Conservation (phyloP, 2,329 filamentous ascomycete genomes). For the Didymella lethalis region DNA sequence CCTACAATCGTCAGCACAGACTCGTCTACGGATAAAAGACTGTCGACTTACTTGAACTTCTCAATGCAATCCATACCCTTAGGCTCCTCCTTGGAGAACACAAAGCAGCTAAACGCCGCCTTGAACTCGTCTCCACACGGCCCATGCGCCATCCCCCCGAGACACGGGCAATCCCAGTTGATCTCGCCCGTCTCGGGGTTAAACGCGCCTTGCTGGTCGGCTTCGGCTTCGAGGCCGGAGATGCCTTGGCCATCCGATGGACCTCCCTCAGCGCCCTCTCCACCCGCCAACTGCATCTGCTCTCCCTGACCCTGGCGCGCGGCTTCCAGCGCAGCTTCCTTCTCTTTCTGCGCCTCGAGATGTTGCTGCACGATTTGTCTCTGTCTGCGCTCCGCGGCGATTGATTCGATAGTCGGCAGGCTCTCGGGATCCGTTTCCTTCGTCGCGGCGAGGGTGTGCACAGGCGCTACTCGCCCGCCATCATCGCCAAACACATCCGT, state of each 20-base stretch:
- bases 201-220: slow-evolving; percentile 87
- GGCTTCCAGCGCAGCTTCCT: slow-evolving; percentile 18
- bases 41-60: slow-evolving; percentile 81
- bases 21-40: no score
- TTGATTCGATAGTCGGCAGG: slow-evolving; percentile 55
- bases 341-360: slow-evolving; percentile 38
- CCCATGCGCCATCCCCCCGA: slow-evolving; percentile 95
- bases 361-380: slow-evolving; percentile 43
- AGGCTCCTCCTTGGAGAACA: slow-evolving; percentile 91
- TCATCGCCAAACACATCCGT: slow-evolving; percentile 87
- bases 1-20: slow-evolving; percentile 57
- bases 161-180: slow-evolving; percentile 98
- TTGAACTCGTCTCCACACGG: slow-evolving; percentile 97
- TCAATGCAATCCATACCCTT: slow-evolving; percentile 99
- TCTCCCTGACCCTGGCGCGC: no score
- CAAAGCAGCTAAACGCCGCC: slow-evolving; percentile 96
- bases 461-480: slow-evolving; percentile 56
- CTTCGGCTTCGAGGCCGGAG: slow-evolving; percentile 77
- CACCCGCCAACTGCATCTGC: slow-evolving; percentile 11
- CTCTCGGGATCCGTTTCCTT: slow-evolving; percentile 50
- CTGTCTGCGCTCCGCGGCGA: slow-evolving; percentile 53
- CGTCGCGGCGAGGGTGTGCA: slow-evolving; percentile 52
- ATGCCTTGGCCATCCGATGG: slow-evolving; percentile 47
- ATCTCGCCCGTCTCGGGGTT: slow-evolving; percentile 99
- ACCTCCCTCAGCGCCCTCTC: neutral